Evolutionary conservation across 2,329 filamentous ascomycete genomes (phyloP).

Genomic region (Cytospora leucostoma): DNA sequence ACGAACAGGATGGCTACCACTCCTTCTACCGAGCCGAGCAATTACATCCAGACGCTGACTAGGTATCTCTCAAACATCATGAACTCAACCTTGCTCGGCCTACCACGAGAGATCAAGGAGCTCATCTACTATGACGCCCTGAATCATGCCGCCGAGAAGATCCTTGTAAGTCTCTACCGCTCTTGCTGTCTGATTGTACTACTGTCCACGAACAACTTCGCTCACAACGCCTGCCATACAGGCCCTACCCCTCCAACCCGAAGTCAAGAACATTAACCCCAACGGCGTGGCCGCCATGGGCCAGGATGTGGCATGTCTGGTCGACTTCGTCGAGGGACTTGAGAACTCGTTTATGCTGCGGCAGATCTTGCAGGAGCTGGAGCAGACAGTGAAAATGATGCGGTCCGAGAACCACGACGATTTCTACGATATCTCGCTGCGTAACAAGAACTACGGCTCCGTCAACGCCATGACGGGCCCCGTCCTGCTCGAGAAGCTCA

Average conservation of each 20-base stretch:
- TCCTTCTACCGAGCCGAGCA: slow-evolving; percentile 73
- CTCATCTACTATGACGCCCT: slow-evolving; percentile 97
- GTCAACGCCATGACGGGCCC: slow-evolving; percentile 92
- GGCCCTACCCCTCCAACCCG: slow-evolving; percentile 74
- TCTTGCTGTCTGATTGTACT: not conserved
- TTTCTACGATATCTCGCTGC: slow-evolving; percentile 87
- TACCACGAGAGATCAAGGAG: slow-evolving; percentile 96
- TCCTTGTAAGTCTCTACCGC: slow-evolving; percentile 58
- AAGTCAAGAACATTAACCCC: slow-evolving; percentile 84
- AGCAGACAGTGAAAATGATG: slow-evolving; percentile 89
- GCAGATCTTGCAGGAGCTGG: slow-evolving; percentile 87
- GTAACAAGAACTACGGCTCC: slow-evolving; percentile 91
- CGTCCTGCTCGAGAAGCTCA: slow-evolving; percentile 84
- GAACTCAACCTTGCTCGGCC: slow-evolving; percentile 86
- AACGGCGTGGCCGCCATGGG: slow-evolving; percentile 80
- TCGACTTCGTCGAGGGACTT: slow-evolving; percentile 82
- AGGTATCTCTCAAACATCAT: slow-evolving; percentile 94
- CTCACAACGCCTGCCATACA: slow-evolving; percentile 36
- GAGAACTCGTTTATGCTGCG: slow-evolving; percentile 82
- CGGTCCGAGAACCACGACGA: slow-evolving; percentile 89
- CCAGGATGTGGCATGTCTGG: slow-evolving; percentile 80
- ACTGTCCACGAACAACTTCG: slow-evolving; percentile 5
- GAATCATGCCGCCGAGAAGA: slow-evolving; percentile 84
- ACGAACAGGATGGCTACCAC: slow-evolving; percentile 53
- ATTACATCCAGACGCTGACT: slow-evolving; percentile 94